phyloP scores from a whole-genome alignment of 2,329 filamentous ascomycete species.

The Alternaria novae-zelandiae region DNA sequence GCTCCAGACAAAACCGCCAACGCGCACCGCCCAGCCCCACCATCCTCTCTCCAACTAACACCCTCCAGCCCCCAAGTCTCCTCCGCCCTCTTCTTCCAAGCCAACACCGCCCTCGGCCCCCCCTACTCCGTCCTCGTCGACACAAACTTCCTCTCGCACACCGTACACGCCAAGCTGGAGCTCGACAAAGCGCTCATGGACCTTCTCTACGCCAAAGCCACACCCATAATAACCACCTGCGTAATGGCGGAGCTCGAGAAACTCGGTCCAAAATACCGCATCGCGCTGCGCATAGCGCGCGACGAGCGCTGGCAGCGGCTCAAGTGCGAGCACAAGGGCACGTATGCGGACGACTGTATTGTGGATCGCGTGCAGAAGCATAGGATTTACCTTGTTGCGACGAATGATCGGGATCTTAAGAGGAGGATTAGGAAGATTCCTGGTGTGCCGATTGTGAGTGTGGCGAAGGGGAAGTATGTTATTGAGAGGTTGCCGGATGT shows the following conservation, averaged over 20 bases:
- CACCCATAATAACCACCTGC: conserved; percentile 80
- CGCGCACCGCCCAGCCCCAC: conserved; percentile 2
- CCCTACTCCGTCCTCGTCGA: conserved; percentile 74
- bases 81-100: conserved; percentile 58
- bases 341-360: conserved; percentile 76
- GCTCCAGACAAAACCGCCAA: conserved; percentile 20
- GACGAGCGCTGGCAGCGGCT: conserved; percentile 89
- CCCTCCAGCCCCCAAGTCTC: conserved; percentile 72
- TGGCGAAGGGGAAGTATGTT: conserved; percentile 88
- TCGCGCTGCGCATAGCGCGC: conserved; percentile 83
- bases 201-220: conserved; percentile 88
- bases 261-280: conserved; percentile 81
- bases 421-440: conserved; percentile 82
- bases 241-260: conserved; percentile 87
- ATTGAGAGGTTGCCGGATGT: conserved; percentile 91
- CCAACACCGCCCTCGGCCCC: conserved; percentile 82
- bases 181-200: conserved; percentile 92
- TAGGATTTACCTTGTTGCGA: conserved; percentile 54
- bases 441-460: conserved; percentile 78
- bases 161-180: conserved; percentile 88
- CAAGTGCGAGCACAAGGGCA: conserved; percentile 88
- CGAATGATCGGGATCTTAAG: conserved; percentile 68
- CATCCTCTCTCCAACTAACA: conserved; percentile 11
- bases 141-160: conserved; percentile 63
- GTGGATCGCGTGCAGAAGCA: conserved; percentile 53